Conservation (phyloP, 2,329 filamentous ascomycete genomes). For the Penicillium sp. region DNA sequence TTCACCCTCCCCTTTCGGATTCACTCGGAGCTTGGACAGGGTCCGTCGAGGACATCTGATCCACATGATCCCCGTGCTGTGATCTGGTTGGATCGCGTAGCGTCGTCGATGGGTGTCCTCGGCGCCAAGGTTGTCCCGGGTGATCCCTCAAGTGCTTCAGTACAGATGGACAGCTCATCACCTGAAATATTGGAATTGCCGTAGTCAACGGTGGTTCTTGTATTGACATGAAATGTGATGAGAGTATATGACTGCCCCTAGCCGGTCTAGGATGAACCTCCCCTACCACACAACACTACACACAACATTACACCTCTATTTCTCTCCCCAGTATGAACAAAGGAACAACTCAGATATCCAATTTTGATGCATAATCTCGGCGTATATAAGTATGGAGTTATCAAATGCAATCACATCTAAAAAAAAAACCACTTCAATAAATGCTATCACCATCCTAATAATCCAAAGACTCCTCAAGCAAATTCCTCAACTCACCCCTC, state of each 20-base stretch:
- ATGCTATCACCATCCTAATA: conserved; percentile 42
- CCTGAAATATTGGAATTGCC: neutral
- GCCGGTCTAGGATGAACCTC: neutral
- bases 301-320: neutral
- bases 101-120: conserved; percentile 36
- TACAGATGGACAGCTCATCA: neutral
- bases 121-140: conserved; percentile 21
- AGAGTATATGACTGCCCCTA: neutral
- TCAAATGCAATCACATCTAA: neutral
- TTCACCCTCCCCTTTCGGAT: conserved; percentile 27
- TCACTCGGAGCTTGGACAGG: conserved; percentile 28
- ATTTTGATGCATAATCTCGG: neutral
- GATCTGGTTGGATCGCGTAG: conserved; percentile 34
- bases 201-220: neutral
- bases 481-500: conserved; percentile 65
- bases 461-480: conserved; percentile 66
- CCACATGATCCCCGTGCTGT: conserved; percentile 25
- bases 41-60: conserved; percentile 25
- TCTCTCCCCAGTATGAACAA: neutral
- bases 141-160: neutral
- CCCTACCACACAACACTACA: neutral
- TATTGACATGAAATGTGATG: neutral
- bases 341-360: neutral
- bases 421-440: neutral
- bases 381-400: neutral